Evolutionary conservation across 75 land plant genomes (phyloP), one percentile per base, ranked within the genome.

Genomic region (Pinus taeda): DNA sequence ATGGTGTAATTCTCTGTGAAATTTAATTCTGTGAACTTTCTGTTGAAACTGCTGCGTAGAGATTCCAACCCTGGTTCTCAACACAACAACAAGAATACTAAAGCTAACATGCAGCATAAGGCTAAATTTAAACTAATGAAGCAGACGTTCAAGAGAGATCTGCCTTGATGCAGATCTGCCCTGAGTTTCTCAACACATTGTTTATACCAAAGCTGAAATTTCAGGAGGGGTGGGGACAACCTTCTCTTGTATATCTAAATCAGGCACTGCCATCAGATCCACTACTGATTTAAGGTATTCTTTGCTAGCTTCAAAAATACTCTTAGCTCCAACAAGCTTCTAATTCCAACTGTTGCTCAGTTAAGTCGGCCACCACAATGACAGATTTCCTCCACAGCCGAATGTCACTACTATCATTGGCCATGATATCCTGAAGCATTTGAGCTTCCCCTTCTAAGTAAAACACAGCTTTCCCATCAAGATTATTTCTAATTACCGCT

Each of bases 201-300:
- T 39, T 2, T 69, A 69, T 45, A 20, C n/a, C 15, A 62, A 69
- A 69, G 11, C 4, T 39, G n/a, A 69, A 69, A 69, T 69, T 12
- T 8, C 9, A 62, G 64, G 26, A 21, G 3, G 45, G 21, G 53
- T 21, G 33, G 70, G n/a, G 20, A 45, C 49, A 45, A 92, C 99
- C 97, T 94, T 96, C 57, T 96, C 99, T 82, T 92, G 97, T 21
- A 92, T 90, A 83, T 96, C 99, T 78, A 96, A 83, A 74, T 96
- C 97, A 59, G 83, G 17, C 59, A 87, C 78, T 62, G 78, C 81
- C 3, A 80, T 70, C 18, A 94, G 79, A 71, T 90, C 86, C 75
- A 96, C 97, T 63, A 96, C 90, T 58, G 93, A 79, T 83, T 92
- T 92, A 75, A 94, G 80, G 62, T 91, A 83, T 30, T 77, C 42